Percentiles rank a stretch among this genome's conserved stretches.
Evolutionary conservation across 768 basidiomycete species (phyloP).

Genomic region (Kwoniella botswanensis): DNA sequence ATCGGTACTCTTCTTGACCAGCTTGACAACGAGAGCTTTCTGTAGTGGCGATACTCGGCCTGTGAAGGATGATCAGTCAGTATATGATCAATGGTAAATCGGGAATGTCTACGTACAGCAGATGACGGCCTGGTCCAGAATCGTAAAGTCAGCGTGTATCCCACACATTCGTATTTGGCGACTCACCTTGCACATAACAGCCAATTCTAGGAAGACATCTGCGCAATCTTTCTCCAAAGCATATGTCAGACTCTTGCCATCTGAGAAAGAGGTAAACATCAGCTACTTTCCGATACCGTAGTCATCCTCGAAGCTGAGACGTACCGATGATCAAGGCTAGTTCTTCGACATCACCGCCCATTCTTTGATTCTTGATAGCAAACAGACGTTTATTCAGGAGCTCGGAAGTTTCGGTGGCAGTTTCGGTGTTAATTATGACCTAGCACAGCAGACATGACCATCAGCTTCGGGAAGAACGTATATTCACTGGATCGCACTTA

Average conservation of each 20-base stretch:
- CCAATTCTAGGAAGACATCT: slow-evolving; percentile 87
- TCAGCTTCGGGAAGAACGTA: not conserved
- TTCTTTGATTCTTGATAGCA: slow-evolving; percentile 92
- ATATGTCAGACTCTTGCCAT: slow-evolving; percentile 91
- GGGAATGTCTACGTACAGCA: slow-evolving; percentile 70
- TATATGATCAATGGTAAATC: not conserved
- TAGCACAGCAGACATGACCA: slow-evolving; percentile 54
- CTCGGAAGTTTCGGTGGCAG: slow-evolving; percentile 76
- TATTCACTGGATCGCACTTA: slow-evolving; percentile 57
- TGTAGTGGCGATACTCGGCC: slow-evolving; percentile 97
- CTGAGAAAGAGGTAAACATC: slow-evolving; percentile 60
- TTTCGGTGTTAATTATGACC: slow-evolving; percentile 95
- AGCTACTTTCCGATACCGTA: not conserved
- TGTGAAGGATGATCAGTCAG: slow-evolving; percentile 53
- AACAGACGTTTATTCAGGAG: slow-evolving; percentile 85
- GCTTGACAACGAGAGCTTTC: slow-evolving; percentile 95
- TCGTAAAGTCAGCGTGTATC: slow-evolving; percentile 6
- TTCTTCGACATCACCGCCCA: slow-evolving; percentile 89
- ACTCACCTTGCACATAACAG: slow-evolving; percentile 84
- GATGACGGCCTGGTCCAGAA: slow-evolving; percentile 70
- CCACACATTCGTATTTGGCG: not conserved
- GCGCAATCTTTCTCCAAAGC: slow-evolving; percentile 93
- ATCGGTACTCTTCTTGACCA: slow-evolving; percentile 97
- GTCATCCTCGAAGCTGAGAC: slow-evolving; percentile 25
- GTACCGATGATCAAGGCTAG: slow-evolving; percentile 90